Percentiles rank a stretch among this genome's conserved stretches.
Evolutionary conservation across 495 filamentous ascomycete genomes (phyloP).

Genomic region (Massariosphaeria phaeospora): DNA sequence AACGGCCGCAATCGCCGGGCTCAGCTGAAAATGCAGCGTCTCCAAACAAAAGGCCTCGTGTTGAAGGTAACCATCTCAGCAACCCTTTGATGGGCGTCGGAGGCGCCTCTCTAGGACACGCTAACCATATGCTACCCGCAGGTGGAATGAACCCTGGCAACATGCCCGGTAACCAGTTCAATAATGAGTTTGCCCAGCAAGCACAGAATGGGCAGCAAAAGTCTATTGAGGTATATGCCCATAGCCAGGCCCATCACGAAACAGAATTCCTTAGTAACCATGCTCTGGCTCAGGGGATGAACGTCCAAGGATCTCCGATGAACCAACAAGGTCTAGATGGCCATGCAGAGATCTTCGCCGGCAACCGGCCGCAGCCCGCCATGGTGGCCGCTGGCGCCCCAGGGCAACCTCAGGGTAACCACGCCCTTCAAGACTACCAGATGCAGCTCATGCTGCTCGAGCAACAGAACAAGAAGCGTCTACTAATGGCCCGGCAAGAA

Average conservation of each 20-base stretch:
- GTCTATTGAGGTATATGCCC: constrained; percentile 78
- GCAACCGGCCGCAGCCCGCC: constrained; percentile 42
- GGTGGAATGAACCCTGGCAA: constrained; percentile 70
- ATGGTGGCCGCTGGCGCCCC: constrained; percentile 42
- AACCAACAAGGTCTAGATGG: constrained; percentile 48
- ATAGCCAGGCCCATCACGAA: constrained; percentile 75
- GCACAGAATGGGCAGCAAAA: constrained; percentile 61
- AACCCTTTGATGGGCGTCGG: constrained; percentile 42
- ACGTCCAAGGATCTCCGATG: constrained; percentile 77
- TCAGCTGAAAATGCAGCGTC: constrained; percentile 85
- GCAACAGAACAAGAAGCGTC: constrained; percentile 93
- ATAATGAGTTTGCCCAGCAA: constrained; percentile 58
- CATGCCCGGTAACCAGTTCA: constrained; percentile 70
- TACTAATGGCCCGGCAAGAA: constrained; percentile 96
- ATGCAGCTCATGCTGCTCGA: constrained; percentile 98
- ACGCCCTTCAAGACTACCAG: constrained; percentile 96
- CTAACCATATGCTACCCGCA: constrained; percentile 58
- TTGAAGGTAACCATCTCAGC: constrained; percentile 70
- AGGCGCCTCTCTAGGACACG: constrained; percentile 9
- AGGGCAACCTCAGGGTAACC: constrained; percentile 63
- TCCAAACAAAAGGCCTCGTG: constrained; percentile 77
- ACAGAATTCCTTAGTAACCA: constrained; percentile 58
- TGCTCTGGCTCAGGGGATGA: constrained; percentile 55
- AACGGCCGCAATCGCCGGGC: constrained; percentile 74
- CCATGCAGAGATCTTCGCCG: constrained; percentile 50